phyloP scores from a whole-genome alignment of 2,329 filamentous ascomycete species.

The Teratosphaeria destructans region DNA sequence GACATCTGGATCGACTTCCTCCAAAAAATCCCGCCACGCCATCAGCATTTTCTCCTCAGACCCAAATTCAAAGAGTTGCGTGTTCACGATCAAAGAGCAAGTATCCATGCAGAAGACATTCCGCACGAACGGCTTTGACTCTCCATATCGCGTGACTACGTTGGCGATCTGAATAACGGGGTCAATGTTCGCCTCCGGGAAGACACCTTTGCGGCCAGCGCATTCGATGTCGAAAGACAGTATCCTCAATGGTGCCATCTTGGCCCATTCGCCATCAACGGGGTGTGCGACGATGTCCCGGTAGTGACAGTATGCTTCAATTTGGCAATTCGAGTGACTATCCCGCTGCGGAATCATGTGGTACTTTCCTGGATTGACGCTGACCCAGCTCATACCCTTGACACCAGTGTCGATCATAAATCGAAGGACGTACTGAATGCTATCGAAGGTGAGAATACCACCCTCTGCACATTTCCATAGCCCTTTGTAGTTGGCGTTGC shows the following conservation, averaged over 20 bases:
- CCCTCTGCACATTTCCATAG: slow-evolving; percentile 66
- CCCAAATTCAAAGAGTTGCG: slow-evolving; percentile 75
- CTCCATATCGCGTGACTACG: slow-evolving; percentile 86
- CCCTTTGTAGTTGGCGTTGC: slow-evolving; percentile 77
- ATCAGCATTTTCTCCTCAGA: slow-evolving; percentile 83
- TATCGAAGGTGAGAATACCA: slow-evolving; percentile 86
- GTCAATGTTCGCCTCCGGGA: slow-evolving; percentile 83
- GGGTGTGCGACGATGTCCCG: slow-evolving; percentile 75
- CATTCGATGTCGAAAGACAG: slow-evolving; percentile 98
- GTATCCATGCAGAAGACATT: slow-evolving; percentile 95
- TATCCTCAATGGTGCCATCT: slow-evolving; percentile 88
- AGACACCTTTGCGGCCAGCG: slow-evolving; percentile 92
- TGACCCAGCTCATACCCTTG: slow-evolving; percentile 94
- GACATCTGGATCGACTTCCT: slow-evolving; percentile 87
- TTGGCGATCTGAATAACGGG: slow-evolving; percentile 98
- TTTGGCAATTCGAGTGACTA: slow-evolving; percentile 87
- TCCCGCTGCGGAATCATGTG: slow-evolving; percentile 54
- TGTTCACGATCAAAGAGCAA: slow-evolving; percentile 89
- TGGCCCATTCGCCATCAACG: slow-evolving; percentile 88
- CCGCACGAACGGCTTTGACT: slow-evolving; percentile 86
- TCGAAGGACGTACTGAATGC: slow-evolving; percentile 83
- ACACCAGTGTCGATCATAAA: slow-evolving; percentile 99
- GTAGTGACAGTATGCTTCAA: slow-evolving; percentile 81
- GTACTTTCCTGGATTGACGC: slow-evolving; percentile 66
- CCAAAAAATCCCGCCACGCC: slow-evolving; percentile 80